A percentile compares a stretch with the other conserved stretches of the same genome.
These are phyloP conservation scores for Brasenia schreberi DNA, from an alignment of 164 flowering plant genomes.

Conservation along the genomic window DNA sequence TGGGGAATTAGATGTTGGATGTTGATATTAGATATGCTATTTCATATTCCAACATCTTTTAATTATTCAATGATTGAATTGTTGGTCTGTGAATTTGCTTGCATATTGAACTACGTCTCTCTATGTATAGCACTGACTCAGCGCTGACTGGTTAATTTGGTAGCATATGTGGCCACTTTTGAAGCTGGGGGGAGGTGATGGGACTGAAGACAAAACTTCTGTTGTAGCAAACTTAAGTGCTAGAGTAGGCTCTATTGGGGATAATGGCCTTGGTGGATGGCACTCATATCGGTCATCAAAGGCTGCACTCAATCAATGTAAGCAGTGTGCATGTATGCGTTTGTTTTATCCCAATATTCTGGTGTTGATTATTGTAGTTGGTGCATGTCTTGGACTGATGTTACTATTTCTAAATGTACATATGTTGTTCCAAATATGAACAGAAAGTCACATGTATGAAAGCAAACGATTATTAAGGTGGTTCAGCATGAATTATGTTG, in stretches of 20 bases:
- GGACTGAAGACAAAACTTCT: slow-evolving; percentile 48
- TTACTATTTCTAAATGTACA: no score
- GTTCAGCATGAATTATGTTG: no score
- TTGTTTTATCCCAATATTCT: neutral
- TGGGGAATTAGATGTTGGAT: no score
- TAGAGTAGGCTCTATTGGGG: slow-evolving; percentile 89
- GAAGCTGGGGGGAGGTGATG: slow-evolving; percentile 62
- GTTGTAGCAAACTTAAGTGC: slow-evolving; percentile 91
- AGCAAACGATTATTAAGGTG: no score
- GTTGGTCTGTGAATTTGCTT: no score
- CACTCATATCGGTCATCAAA: slow-evolving; percentile 96
- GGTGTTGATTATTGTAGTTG: neutral
- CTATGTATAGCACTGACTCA: neutral
- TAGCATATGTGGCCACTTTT: slow-evolving; percentile 99
- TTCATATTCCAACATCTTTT: no score
- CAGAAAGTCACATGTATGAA: no score
- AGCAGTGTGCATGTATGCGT: neutral
- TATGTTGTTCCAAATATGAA: no score
- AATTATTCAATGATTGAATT: no score
- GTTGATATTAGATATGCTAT: no score
- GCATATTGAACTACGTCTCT: no score
- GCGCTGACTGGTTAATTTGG: neutral
- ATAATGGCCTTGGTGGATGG: slow-evolving; percentile 90
- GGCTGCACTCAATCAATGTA: slow-evolving; percentile 90
- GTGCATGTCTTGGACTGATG: no score